Evolutionary conservation across 305 asterid species (phyloP).

Genomic region (Solanum hybrid): DNA sequence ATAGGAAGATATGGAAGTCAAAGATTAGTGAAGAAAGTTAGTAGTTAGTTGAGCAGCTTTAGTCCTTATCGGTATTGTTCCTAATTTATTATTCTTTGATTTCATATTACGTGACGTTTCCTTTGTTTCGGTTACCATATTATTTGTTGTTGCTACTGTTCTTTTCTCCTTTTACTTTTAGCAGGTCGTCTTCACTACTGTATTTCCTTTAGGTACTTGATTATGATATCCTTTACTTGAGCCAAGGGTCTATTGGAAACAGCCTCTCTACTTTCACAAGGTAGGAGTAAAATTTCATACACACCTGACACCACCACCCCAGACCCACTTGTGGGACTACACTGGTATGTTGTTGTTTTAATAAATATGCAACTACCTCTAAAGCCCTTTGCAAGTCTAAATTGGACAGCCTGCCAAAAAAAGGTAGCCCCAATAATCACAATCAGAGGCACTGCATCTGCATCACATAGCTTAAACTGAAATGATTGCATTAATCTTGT

Average conservation of each 20-base stretch:
- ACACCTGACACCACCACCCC: background rate
- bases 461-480: background rate
- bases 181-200: background rate
- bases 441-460: background rate
- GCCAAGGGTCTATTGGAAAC: background rate
- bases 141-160: background rate
- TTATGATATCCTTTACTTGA: background rate
- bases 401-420: background rate
- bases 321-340: background rate
- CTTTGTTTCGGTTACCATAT: background rate
- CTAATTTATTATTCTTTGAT: background rate
- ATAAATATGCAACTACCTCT: background rate
- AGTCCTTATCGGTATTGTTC: background rate
- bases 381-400: background rate
- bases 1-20: background rate
- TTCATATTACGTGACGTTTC: background rate
- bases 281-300: background rate
- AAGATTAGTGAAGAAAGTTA: background rate
- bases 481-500: background rate
- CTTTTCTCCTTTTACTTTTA: background rate
- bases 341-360: background rate
- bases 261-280: background rate
- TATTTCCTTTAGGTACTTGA: background rate
- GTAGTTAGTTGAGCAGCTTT: background rate
- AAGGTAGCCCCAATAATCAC: background rate